phyloP scores from a whole-genome alignment of 345 rosid species.

The Salix koriyanagi region DNA sequence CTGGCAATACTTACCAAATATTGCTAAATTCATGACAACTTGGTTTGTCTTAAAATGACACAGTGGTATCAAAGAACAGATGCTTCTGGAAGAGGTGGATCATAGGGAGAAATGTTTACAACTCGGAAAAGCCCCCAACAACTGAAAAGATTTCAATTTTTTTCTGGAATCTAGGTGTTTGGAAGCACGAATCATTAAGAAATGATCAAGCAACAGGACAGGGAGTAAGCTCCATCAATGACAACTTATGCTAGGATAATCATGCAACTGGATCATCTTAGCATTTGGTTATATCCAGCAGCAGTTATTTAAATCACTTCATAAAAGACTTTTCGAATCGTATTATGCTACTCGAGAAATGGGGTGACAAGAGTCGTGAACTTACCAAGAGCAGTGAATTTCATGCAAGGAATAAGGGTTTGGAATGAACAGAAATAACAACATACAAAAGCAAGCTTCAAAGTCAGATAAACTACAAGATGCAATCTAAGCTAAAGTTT shows the following conservation, averaged over 20 bases:
- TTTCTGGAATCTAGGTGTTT: background rate
- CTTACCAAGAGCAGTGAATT: background rate
- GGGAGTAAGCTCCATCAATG: background rate
- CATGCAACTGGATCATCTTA: background rate
- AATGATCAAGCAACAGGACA: background rate
- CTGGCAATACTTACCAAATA: background rate
- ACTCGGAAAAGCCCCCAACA: background rate
- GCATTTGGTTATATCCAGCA: background rate
- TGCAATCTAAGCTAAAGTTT: background rate
- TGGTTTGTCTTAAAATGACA: background rate
- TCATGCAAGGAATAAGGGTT: background rate
- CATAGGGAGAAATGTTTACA: background rate
- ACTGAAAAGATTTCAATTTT: background rate
- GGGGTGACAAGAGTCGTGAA: background rate
- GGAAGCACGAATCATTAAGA: background rate
- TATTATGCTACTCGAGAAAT: background rate
- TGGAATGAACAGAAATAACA: background rate
- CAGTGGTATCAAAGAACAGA: background rate
- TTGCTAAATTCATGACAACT: background rate
- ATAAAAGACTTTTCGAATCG: background rate
- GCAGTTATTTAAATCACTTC: background rate
- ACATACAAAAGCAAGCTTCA: background rate
- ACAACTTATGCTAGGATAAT: background rate
- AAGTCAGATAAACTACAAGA: background rate
- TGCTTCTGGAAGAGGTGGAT: background rate